A percentile compares a stretch with the other conserved stretches of the same genome.
These are phyloP conservation scores for Ganoderma meredithae DNA, from an alignment of 1,284 basidiomycete genomes.

Conservation along the genomic window DNA sequence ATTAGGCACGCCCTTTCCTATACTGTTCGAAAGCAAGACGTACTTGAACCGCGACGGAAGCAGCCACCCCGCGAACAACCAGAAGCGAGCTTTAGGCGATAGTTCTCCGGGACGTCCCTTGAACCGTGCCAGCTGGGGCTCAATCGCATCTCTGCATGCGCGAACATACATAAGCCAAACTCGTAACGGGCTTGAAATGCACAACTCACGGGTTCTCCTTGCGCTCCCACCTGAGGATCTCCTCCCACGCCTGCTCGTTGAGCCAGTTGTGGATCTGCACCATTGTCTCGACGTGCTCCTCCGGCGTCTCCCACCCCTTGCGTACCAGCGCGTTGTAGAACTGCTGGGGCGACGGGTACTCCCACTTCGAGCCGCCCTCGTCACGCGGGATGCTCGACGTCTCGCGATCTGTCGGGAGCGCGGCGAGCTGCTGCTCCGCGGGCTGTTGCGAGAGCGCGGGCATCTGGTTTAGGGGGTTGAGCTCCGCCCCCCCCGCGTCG, in stretches of 20 bases:
- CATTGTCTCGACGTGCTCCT: slow-evolving; percentile 96
- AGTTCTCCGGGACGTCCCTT: slow-evolving; percentile 91
- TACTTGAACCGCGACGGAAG: slow-evolving; percentile 92
- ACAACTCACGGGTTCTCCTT: slow-evolving; percentile 61
- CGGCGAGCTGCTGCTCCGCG: slow-evolving; percentile 60
- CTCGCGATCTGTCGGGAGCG: slow-evolving; percentile 80
- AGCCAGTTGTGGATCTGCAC: slow-evolving; percentile 98
- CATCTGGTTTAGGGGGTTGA: slow-evolving; percentile 93
- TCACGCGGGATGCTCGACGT: slow-evolving; percentile 90
- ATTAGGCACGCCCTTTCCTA: slow-evolving; percentile 10
- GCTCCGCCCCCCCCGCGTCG: slow-evolving; percentile 33
- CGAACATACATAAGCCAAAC: not conserved
- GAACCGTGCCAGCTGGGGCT: slow-evolving; percentile 82
- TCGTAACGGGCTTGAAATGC: not conserved
- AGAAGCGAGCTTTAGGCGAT: slow-evolving; percentile 89
- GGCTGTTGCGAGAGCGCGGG: slow-evolving; percentile 80
- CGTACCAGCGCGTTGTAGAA: slow-evolving; percentile 98
- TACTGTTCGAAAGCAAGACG: slow-evolving; percentile 40
- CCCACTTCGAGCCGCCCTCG: slow-evolving; percentile 68
- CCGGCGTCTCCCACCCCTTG: slow-evolving; percentile 98
- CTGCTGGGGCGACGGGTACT: slow-evolving; percentile 98
- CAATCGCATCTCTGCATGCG: slow-evolving; percentile 44
- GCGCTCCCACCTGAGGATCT: slow-evolving; percentile 95
- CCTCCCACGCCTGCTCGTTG: slow-evolving; percentile 96
- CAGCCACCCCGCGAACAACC: slow-evolving; percentile 85